These are phyloP conservation scores for Aspergillus pseudotamarii DNA, from an alignment of 2,329 filamentous ascomycete genomes.

Conservation along the genomic window DNA sequence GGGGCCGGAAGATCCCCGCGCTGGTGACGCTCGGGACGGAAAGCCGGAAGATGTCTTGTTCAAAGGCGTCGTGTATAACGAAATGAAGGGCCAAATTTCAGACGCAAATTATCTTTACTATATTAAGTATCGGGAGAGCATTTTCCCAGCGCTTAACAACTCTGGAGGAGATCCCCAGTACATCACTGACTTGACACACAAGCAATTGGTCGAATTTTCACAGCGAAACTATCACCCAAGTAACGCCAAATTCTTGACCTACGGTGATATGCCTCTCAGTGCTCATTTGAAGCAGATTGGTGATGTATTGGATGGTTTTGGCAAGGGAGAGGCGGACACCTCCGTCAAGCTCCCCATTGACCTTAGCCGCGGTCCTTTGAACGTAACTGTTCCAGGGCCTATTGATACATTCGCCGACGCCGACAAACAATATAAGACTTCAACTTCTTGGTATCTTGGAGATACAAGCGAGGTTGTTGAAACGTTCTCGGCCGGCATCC, in stretches of 20 bases:
- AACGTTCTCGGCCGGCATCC: conserved; percentile 80
- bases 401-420: conserved; percentile 82
- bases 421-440: conserved; percentile 91
- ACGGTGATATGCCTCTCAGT: conserved; percentile 84
- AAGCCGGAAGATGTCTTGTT: conserved; percentile 50
- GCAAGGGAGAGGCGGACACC: conserved; percentile 68
- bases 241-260: conserved; percentile 94
- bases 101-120: conserved; percentile 96
- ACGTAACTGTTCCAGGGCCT: conserved; percentile 75
- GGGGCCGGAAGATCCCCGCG: conserved; percentile 82
- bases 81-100: conserved; percentile 99
- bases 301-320: conserved; percentile 72
- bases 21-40: conserved; percentile 49
- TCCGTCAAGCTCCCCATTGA: conserved; percentile 77
- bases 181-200: conserved; percentile 92
- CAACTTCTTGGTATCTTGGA: conserved; percentile 87
- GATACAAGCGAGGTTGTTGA: conserved; percentile 82
- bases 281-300: conserved; percentile 82
- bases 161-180: conserved; percentile 95
- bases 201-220: conserved; percentile 86
- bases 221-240: conserved; percentile 94
- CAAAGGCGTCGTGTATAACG: conserved; percentile 65
- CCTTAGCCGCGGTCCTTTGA: conserved; percentile 66
- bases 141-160: conserved; percentile 93
- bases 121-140: conserved; percentile 90